A percentile compares a stretch with the other conserved stretches of the same genome.
Conservation (phyloP, 2,329 filamentous ascomycete genomes). For the Trichoderma citrinoviride region DNA sequence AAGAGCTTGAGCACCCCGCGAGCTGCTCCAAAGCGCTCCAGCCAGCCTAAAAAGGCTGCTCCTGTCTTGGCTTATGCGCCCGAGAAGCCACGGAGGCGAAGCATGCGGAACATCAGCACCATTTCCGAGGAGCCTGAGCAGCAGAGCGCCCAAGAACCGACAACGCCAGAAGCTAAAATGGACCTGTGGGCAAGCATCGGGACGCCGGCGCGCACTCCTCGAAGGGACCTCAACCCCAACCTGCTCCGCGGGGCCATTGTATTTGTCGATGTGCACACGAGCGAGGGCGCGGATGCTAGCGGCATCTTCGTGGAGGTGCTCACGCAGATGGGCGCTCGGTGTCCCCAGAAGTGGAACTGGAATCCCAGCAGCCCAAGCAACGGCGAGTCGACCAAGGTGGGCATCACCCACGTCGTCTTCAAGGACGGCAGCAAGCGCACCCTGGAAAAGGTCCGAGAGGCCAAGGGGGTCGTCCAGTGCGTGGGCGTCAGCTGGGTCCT, state of each 20-base stretch:
- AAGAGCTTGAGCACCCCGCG: slow-evolving; percentile 52
- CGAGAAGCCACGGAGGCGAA: slow-evolving; percentile 39
- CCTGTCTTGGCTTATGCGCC: slow-evolving; percentile 57
- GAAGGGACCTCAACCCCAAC: slow-evolving; percentile 49
- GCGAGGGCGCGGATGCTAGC: slow-evolving; percentile 76
- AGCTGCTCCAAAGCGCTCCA: slow-evolving; percentile 44
- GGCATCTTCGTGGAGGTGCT: slow-evolving; percentile 79
- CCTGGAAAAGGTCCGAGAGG: slow-evolving; percentile 73
- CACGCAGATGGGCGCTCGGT: slow-evolving; percentile 76
- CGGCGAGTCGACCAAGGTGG: slow-evolving; percentile 53
- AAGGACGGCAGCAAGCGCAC: slow-evolving; percentile 82
- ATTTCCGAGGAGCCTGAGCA: slow-evolving; percentile 25
- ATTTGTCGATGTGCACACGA: slow-evolving; percentile 80
- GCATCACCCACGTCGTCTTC: slow-evolving; percentile 85
- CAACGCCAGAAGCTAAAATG: slow-evolving; percentile 44
- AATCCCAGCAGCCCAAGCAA: slow-evolving; percentile 48
- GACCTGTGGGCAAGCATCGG: slow-evolving; percentile 54
- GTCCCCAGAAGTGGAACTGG: slow-evolving; percentile 74
- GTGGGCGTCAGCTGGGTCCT: slow-evolving; percentile 87
- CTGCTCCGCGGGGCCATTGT: slow-evolving; percentile 71
- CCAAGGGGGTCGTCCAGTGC: slow-evolving; percentile 73
- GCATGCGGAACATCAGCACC: slow-evolving; percentile 20
- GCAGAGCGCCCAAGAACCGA: slow-evolving; percentile 28
- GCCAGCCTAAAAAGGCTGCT: slow-evolving; percentile 45
- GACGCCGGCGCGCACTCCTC: slow-evolving; percentile 57